These are phyloP conservation scores for Pisolithus thermaeus DNA, from an alignment of 1,284 basidiomycete species.

Conservation along the genomic window DNA sequence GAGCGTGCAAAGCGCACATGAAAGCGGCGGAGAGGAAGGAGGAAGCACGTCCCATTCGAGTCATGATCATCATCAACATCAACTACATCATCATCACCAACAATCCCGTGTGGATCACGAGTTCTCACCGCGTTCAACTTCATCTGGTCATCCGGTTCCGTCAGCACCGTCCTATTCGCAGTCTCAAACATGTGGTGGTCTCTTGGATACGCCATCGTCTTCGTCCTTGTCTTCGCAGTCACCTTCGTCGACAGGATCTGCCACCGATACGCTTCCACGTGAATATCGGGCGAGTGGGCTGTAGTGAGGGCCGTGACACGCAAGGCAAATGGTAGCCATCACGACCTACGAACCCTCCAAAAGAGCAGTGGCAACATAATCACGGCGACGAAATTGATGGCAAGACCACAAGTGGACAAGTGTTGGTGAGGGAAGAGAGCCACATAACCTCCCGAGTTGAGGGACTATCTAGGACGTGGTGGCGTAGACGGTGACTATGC, in stretches of 20 bases:
- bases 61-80: not conserved
- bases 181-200: not conserved
- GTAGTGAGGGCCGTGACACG: too few species aligned
- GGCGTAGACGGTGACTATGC: too few species aligned
- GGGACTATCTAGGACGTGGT: too few species aligned
- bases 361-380: not conserved
- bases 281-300: too few species aligned
- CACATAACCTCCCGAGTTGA: too few species aligned
- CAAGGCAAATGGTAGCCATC: too few species aligned
- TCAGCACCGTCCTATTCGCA: not conserved
- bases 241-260: too few species aligned
- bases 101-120: not conserved
- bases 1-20: constrained; percentile 26
- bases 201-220: too few species aligned
- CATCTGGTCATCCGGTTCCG: not conserved
- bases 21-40: constrained; percentile 23
- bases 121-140: not conserved
- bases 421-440: not conserved
- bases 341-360: not conserved
- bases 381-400: too few species aligned
- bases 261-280: too few species aligned
- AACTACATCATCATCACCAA: not conserved
- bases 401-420: not conserved
- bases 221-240: too few species aligned
- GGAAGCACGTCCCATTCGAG: not conserved